phyloP scores from a whole-genome alignment of 2,329 filamentous ascomycete genomes.

The Pyricularia grisea region DNA sequence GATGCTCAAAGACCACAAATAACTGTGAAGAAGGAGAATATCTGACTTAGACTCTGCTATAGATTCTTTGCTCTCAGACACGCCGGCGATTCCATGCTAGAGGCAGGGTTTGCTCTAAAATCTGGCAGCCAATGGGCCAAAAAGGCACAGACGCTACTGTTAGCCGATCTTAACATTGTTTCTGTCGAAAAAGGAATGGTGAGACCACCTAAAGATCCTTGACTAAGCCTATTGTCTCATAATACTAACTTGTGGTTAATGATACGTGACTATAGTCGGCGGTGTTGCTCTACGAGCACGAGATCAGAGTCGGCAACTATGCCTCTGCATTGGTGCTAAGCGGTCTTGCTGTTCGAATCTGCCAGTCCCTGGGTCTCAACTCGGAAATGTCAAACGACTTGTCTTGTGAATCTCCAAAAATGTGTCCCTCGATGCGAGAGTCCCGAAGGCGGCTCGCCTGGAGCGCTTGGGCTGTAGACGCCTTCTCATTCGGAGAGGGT shows the following conservation, averaged over 20 bases:
- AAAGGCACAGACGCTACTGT: constrained; percentile 8
- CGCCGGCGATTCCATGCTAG: not conserved
- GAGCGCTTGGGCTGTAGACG: constrained; percentile 10
- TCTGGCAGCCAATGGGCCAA: constrained; percentile 10
- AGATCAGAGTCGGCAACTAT: constrained; percentile 9
- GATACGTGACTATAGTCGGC: constrained; percentile 2
- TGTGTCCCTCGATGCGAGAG: constrained; percentile 7
- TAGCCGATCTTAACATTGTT: constrained; percentile 4
- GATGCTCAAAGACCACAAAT: not conserved
- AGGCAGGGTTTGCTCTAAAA: constrained; percentile 3
- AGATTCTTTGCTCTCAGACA: constrained; percentile 5
- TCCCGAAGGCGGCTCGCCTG: constrained; percentile 10
- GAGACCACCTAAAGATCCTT: not conserved
- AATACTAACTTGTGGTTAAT: not conserved
- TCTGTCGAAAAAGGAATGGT: constrained; percentile 11
- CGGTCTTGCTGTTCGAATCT: constrained; percentile 28
- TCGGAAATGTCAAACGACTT: constrained; percentile 12
- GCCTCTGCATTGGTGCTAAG: constrained; percentile 11
- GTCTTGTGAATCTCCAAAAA: not conserved
- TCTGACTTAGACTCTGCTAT: not conserved
- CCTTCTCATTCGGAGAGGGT: constrained; percentile 9
- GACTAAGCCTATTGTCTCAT: not conserved
- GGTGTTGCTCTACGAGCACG: constrained; percentile 11
- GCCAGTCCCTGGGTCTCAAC: constrained; percentile 34
- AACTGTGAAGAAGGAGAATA: not conserved